Conservation (phyloP, 306 rosid genomes). For the Hylodesmum podocarpum region DNA sequence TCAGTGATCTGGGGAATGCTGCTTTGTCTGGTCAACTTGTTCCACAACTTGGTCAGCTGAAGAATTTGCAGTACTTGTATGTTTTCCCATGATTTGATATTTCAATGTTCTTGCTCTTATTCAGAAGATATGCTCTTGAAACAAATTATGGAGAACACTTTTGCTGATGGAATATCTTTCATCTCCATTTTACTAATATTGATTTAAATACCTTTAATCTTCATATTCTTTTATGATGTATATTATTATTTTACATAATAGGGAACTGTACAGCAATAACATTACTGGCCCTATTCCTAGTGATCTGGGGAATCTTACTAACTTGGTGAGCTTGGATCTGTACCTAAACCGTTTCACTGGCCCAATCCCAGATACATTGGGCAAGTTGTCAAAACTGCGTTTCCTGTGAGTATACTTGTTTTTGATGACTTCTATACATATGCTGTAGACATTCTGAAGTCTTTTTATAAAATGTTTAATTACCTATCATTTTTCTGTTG, state of each 20-base stretch:
- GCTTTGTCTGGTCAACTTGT: slow-evolving; percentile 94
- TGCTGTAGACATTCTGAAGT: background rate
- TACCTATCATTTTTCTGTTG: background rate
- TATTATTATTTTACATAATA: slow-evolving; percentile 26
- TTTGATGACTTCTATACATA: background rate
- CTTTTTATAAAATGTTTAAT: background rate
- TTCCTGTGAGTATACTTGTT: slow-evolving; percentile 79
- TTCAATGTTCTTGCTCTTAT: slow-evolving; percentile 3
- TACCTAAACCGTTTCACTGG: slow-evolving; percentile 82
- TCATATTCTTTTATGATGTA: background rate
- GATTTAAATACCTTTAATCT: background rate
- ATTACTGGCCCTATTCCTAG: slow-evolving; percentile 89
- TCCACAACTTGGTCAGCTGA: slow-evolving; percentile 94
- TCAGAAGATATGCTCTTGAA: background rate
- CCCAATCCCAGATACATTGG: slow-evolving; percentile 91
- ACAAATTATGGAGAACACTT: background rate
- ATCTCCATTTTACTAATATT: background rate
- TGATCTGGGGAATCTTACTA: slow-evolving; percentile 97
- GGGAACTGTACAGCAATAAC: slow-evolving; percentile 98
- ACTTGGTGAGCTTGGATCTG: slow-evolving; percentile 99
- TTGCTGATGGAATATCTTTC: background rate
- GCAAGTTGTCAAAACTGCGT: slow-evolving; percentile 88
- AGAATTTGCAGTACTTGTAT: slow-evolving; percentile 95
- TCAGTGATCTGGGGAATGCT: slow-evolving; percentile 97
- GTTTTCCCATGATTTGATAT: slow-evolving; percentile 36